phyloP scores from a whole-genome alignment of 495 filamentous ascomycete genomes.

The Aspergillus cavernicola region DNA sequence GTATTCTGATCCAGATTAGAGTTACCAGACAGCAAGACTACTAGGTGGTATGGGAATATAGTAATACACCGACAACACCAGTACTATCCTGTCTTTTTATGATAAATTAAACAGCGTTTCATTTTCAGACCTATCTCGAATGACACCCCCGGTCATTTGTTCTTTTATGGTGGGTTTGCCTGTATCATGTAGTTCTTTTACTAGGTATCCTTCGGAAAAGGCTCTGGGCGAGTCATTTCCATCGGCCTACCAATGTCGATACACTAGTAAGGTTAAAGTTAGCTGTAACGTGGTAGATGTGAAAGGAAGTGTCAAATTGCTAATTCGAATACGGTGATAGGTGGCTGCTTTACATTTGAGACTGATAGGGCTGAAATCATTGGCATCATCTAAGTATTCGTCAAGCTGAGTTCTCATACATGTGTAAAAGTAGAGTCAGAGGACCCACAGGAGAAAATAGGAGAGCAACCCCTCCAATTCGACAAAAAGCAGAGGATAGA shows the following conservation, averaged over 20 bases:
- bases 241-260: no score
- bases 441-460: not conserved
- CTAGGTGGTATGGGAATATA: not conserved
- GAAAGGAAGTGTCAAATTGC: no score
- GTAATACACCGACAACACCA: not conserved
- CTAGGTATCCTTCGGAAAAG: not conserved
- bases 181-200: not conserved
- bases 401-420: not conserved
- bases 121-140: not conserved
- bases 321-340: no score
- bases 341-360: no score
- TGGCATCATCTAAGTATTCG: not conserved
- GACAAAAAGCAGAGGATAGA: not conserved
- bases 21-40: not conserved
- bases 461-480: no score
- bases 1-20: not conserved
- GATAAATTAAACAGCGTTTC: conserved; percentile 1
- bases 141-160: not conserved
- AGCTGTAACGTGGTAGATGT: no score
- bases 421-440: not conserved
- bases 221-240: not conserved
- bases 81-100: not conserved
- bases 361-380: no score
- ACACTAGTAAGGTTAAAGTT: no score
- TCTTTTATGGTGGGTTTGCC: not conserved